phyloP scores from a whole-genome alignment of 2,329 filamentous ascomycete species.

The Aspergillus sp. region DNA sequence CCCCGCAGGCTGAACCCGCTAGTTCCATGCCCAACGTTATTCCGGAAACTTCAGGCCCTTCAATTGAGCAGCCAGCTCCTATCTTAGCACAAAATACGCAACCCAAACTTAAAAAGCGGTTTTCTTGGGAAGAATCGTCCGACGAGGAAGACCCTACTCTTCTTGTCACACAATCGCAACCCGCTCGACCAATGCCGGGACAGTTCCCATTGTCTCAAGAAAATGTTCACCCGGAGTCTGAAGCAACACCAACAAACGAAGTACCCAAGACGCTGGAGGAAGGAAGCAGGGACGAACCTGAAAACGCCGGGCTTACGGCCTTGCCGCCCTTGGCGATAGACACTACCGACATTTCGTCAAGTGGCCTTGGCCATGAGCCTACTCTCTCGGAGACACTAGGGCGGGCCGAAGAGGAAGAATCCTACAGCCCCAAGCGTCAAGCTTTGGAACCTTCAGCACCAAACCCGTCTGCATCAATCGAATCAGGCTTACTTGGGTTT shows the following conservation, averaged over 20 bases:
- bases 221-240: conserved; percentile 7
- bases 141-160: conserved; percentile 20
- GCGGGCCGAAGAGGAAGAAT: conserved; percentile 9
- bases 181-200: conserved; percentile 17
- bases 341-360: conserved; percentile 16
- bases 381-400: conserved; percentile 10
- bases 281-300: conserved; percentile 10
- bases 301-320: conserved; percentile 33
- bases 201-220: conserved; percentile 25
- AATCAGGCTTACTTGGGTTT: conserved; percentile 59
- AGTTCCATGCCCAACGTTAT: conserved; percentile 11
- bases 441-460: conserved; percentile 11
- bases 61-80: neutral
- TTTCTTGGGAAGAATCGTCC: conserved; percentile 45
- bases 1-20: conserved; percentile 19
- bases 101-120: conserved; percentile 38
- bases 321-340: conserved; percentile 26
- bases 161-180: conserved; percentile 16
- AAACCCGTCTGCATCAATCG: conserved; percentile 18
- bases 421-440: conserved; percentile 10
- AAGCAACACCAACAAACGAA: conserved; percentile 10
- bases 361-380: conserved; percentile 14
- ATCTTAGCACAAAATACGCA: conserved; percentile 14
- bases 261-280: conserved; percentile 9
- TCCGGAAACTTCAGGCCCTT: conserved; percentile 8